Evolutionary conservation across 345 rosid species (phyloP), one percentile per base, ranked within the genome.

Genomic region (Alliaria petiolata): DNA sequence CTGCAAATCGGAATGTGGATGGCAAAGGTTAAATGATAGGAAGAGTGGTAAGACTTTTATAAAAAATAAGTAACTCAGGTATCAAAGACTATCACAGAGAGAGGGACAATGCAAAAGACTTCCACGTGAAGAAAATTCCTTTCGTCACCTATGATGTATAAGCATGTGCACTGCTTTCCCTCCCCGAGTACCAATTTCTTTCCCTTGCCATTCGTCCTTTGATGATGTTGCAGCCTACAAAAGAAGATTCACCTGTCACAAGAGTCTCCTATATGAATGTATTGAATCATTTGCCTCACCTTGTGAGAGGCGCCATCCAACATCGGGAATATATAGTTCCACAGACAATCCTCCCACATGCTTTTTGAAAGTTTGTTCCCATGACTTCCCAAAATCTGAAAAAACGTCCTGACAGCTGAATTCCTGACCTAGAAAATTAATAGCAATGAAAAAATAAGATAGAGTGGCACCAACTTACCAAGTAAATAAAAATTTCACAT

Each of bases 341-440:
- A 89, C 45, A 95, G 95, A 78, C 96, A 91, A 72, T 95, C 92
- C 80, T 91, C 99, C 98, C 99, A 95, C 97, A 95, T 91, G 82
- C 83, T 75, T 79, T 84, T 76, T 19, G 99, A 87, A 77, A 95
- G 93, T 71, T 91, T 91, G 71, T 91, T 93, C 53, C 96, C 98
- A 57, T 91, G 95, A 75, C 95, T 87, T 70, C 97, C 87, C 69
- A 91, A 89, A 78, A 86, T 88, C 79, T 95, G 99, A 77, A 95
- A 95, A 43, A 95, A 89, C 57, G 97, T 91, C 78, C 97, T 85
- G 49, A 91, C 88, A 69, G 99, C 95, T 46, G 99, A 93, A 82
- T 95, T 95, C 77, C 99, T 88, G 52, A 95, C 99, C 98, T 93
- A 79, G 57, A 81, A 68, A 69, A 13, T 22, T 51, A 3, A 15